These are phyloP conservation scores for Fonsecaea multimorphosa DNA, from an alignment of 2,329 filamentous ascomycete species.

Conservation along the genomic window DNA sequence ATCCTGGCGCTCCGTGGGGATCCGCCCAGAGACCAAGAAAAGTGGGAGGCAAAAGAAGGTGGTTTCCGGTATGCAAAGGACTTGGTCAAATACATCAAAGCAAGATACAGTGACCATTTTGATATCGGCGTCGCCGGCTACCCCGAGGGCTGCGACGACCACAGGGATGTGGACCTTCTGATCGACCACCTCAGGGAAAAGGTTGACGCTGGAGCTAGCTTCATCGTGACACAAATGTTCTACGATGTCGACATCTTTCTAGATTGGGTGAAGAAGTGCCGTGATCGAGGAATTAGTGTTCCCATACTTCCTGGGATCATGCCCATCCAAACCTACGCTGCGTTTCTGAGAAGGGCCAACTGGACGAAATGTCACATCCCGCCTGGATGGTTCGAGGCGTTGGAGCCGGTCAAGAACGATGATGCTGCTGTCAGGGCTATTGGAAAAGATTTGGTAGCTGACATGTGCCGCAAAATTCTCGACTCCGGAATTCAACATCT, in stretches of 20 bases:
- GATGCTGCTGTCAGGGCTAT: constrained; percentile 90
- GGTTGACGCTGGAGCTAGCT: constrained; percentile 89
- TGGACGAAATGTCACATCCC: constrained; percentile 91
- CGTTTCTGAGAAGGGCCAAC: constrained; percentile 85
- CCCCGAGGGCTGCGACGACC: constrained; percentile 93
- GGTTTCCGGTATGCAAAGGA: constrained; percentile 93
- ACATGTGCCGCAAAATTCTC: constrained; percentile 87
- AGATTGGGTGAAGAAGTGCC: constrained; percentile 84
- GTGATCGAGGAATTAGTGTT: constrained; percentile 80
- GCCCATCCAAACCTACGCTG: constrained; percentile 93
- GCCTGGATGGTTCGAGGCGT: constrained; percentile 74
- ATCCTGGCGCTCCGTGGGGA: constrained; percentile 93
- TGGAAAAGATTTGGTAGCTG: constrained; percentile 82
- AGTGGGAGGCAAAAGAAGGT: constrained; percentile 86
- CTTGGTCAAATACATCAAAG: constrained; percentile 80
- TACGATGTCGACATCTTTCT: constrained; percentile 97
- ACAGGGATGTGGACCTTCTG: constrained; percentile 81
- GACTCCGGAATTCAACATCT: constrained; percentile 82
- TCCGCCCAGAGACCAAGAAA: constrained; percentile 89
- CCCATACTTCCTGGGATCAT: constrained; percentile 88
- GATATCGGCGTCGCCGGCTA: constrained; percentile 98
- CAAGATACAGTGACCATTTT: constrained; percentile 85
- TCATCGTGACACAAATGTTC: constrained; percentile 99
- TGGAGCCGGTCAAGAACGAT: constrained; percentile 96
- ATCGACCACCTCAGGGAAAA: constrained; percentile 96